phyloP scores from a whole-genome alignment of 495 filamentous ascomycete species.

The Entonaema liquescens region DNA sequence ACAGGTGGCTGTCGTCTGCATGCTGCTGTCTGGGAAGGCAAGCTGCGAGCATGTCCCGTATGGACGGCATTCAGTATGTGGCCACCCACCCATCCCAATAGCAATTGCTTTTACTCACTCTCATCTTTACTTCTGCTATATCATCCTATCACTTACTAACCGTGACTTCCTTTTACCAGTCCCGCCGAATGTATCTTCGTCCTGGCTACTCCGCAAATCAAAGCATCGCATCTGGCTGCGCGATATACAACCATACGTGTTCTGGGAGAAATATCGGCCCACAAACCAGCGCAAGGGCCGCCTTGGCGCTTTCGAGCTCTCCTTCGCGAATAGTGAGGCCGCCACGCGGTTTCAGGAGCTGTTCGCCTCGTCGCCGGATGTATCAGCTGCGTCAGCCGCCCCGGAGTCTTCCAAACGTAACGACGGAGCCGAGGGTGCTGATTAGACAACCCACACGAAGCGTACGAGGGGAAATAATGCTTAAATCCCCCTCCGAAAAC shows the following conservation, averaged over 20 bases:
- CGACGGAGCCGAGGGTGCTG: slow-evolving; percentile 3
- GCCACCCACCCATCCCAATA: neutral
- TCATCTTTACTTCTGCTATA: neutral
- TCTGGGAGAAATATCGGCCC: slow-evolving; percentile 67
- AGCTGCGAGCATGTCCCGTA: slow-evolving; percentile 64
- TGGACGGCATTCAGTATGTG: slow-evolving; percentile 76
- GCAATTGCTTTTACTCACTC: neutral
- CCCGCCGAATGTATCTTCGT: slow-evolving; percentile 63
- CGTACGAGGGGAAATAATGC: neutral
- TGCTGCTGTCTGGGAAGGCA: slow-evolving; percentile 60
- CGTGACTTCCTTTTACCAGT: slow-evolving; percentile 49
- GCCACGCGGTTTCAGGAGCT: slow-evolving; percentile 54
- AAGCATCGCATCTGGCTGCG: slow-evolving; percentile 66
- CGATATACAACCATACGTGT: slow-evolving; percentile 68
- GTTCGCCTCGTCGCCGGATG: slow-evolving; percentile 38
- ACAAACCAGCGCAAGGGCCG: slow-evolving; percentile 56
- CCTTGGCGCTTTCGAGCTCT: slow-evolving; percentile 54
- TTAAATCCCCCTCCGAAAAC: neutral
- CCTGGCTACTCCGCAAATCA: slow-evolving; percentile 65
- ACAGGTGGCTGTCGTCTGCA: slow-evolving; percentile 67
- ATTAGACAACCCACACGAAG: neutral
- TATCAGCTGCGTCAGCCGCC: slow-evolving; percentile 28
- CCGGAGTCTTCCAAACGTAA: slow-evolving; percentile 45
- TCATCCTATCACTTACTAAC: neutral
- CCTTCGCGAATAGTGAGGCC: slow-evolving; percentile 55